Conservation (phyloP, 306 rosid species). For the Castanospermum australe region DNA sequence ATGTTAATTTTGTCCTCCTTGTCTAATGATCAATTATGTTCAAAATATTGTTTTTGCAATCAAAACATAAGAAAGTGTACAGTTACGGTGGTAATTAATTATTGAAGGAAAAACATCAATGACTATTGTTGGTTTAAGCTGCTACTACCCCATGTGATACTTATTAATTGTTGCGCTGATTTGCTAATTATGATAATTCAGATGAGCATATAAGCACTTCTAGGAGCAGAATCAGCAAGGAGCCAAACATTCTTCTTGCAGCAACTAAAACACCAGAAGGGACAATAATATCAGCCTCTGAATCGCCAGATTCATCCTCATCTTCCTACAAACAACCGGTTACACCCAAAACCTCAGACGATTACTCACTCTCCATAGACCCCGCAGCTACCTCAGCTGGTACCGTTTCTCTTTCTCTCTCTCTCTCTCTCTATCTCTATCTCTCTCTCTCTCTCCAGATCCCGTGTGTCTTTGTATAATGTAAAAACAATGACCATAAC, state of each 20-base stretch:
- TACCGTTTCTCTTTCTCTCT: neutral
- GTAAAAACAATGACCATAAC: neutral
- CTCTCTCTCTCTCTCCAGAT: neutral
- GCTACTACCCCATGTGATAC: neutral
- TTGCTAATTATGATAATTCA: neutral
- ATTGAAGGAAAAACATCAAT: slow-evolving; percentile 16
- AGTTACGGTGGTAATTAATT: slow-evolving; percentile 4
- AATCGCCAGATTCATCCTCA: slow-evolving; percentile 66
- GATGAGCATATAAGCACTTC: slow-evolving; percentile 51
- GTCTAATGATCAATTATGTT: slow-evolving; percentile 2
- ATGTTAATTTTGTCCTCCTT: neutral
- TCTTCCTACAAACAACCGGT: slow-evolving; percentile 57
- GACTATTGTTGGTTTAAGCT: slow-evolving; percentile 24
- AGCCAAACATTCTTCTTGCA: slow-evolving; percentile 31
- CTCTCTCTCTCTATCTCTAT: neutral
- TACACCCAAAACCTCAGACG: slow-evolving; percentile 30
- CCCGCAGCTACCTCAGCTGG: slow-evolving; percentile 35
- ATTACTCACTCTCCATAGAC: slow-evolving; percentile 12
- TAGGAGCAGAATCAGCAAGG: slow-evolving; percentile 42
- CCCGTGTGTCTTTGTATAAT: neutral
- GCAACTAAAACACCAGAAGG: slow-evolving; percentile 50
- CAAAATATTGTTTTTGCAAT: neutral
- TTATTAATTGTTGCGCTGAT: neutral
- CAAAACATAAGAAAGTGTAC: slow-evolving; percentile 1
- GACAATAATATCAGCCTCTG: slow-evolving; percentile 41